phyloP scores from a whole-genome alignment of 768 basidiomycete species.

The Tulasnella sp. region DNA sequence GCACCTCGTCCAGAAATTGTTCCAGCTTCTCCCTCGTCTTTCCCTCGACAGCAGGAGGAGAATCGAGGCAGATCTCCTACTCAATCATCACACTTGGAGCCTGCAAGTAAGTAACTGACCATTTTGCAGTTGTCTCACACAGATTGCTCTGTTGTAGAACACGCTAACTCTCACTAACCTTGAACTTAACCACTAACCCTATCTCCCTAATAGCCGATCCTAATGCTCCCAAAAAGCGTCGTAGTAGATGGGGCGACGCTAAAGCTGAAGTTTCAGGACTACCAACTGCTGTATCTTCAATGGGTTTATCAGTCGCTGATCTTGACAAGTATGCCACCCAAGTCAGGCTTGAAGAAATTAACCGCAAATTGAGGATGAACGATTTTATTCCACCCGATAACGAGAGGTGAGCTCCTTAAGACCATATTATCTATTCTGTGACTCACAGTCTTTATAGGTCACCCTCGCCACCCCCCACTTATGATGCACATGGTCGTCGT shows the following conservation, averaged over 20 bases:
- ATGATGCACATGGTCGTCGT: constrained; percentile 92
- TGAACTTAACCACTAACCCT: constrained; percentile 45
- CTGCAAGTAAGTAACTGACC: constrained; percentile 21
- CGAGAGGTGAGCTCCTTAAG: constrained; percentile 46
- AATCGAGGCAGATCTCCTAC: constrained; percentile 16
- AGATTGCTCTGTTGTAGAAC: constrained; percentile 29
- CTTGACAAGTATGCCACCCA: constrained; percentile 97
- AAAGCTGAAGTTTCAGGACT: constrained; percentile 83
- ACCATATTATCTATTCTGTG: constrained; percentile 16
- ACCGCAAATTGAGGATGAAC: constrained; percentile 82
- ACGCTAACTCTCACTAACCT: constrained; percentile 26
- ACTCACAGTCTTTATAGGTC: constrained; percentile 40
- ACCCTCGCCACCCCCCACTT: constrained; percentile 91
- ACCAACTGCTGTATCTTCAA: constrained; percentile 85
- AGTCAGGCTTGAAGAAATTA: constrained; percentile 92
- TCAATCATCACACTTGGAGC: constrained; percentile 17
- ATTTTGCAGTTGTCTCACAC: constrained; percentile 24
- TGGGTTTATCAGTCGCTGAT: constrained; percentile 88
- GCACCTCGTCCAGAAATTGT: constrained; percentile 69
- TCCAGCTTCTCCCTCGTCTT: constrained; percentile 75
- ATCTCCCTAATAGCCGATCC: constrained; percentile 46
- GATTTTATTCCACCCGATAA: constrained; percentile 93
- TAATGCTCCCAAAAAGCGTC: constrained; percentile 83
- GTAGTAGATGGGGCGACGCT: constrained; percentile 95
- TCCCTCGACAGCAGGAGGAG: constrained; percentile 40